Evolutionary conservation across 106 monocot genomes (phyloP), one percentile per base, ranked within the genome.

Genomic region (Alisma plantagoaquatica): DNA sequence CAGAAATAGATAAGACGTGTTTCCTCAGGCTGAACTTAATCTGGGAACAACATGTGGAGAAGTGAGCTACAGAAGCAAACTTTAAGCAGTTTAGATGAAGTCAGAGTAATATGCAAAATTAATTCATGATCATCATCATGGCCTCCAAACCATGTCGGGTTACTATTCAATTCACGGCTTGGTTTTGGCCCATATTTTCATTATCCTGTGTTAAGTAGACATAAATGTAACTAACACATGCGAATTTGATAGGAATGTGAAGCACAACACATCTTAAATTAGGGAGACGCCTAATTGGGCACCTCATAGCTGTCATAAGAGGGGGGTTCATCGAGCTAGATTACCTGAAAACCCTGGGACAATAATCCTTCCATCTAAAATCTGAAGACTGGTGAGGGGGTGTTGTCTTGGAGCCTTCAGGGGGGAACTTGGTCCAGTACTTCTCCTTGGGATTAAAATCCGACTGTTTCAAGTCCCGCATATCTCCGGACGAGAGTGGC

Each of bases 331-430:
- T 10, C 15, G 43, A 44, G 16, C 43, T 28, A 25, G n/a, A n/a
- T n/a, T 65, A 87, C 86, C 86, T 81, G 62, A 87, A 87, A 19
- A 87, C 86, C 74, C 68, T 55, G 2, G 86, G 81, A 51, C 86
- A 87, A 48, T 87, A 87, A 38, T 87, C 86, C 65, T 87, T 87
- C 86, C 86, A 87, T 31, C 86, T 49, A 46, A 87, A 87, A 63
- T 87, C 86, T 1, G 44, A 56, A 0, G 81, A 71, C 27, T 67
- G 81, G 49, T 87, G 86, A 1, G 86, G 81, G 22, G 81, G 86
- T 2, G 86, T 87, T 38, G 62, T 49, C 71, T 86, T 86, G 2
- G 86, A 86, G 22, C 86, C 86, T 45, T 80, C 86, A 3, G 80
- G 73, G 2, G 86, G 86, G 29, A 87, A 87, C 51, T 77, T 80